phyloP scores from a whole-genome alignment of 495 filamentous ascomycete species.

The Cryomyces minteri region DNA sequence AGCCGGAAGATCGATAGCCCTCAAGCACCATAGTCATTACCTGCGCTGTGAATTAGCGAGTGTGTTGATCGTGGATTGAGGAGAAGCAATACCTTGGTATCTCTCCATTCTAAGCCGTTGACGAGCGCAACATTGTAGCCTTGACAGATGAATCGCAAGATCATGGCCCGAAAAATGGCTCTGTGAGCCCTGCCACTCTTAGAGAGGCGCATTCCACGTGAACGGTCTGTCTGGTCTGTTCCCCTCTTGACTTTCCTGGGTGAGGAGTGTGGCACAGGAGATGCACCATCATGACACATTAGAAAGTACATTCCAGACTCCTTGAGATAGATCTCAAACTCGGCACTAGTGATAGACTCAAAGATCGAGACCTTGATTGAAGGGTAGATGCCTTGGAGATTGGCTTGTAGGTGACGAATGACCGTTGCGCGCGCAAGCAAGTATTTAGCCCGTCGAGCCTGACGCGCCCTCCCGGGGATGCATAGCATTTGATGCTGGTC shows the following conservation, averaged over 20 bases:
- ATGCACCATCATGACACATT: conserved; percentile 47
- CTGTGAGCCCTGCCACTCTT: background rate
- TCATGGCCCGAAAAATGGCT: conserved; percentile 24
- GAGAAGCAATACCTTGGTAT: conserved; percentile 29
- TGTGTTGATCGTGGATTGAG: conserved; percentile 4
- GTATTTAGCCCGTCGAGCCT: conserved; percentile 26
- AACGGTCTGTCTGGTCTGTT: background rate
- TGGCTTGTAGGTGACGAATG: conserved; percentile 37
- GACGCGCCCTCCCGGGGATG: conserved; percentile 17
- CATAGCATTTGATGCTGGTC: conserved; percentile 28
- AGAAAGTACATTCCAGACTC: conserved; percentile 38
- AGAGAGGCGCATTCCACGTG: background rate
- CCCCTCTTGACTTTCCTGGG: background rate
- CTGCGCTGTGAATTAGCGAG: background rate
- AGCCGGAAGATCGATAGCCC: background rate
- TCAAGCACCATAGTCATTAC: conserved; percentile 32
- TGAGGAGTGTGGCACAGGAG: background rate
- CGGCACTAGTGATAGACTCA: conserved; percentile 20
- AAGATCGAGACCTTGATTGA: conserved; percentile 28
- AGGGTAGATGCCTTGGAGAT: conserved; percentile 13
- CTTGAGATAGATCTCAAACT: conserved; percentile 35
- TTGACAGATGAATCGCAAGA: conserved; percentile 25
- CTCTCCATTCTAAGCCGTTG: conserved; percentile 36
- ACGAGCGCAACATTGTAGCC: conserved; percentile 40
- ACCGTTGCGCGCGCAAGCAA: conserved; percentile 40